These are phyloP conservation scores for Daedaleopsis sinensis DNA, from an alignment of 768 basidiomycete species.

Conservation along the genomic window DNA sequence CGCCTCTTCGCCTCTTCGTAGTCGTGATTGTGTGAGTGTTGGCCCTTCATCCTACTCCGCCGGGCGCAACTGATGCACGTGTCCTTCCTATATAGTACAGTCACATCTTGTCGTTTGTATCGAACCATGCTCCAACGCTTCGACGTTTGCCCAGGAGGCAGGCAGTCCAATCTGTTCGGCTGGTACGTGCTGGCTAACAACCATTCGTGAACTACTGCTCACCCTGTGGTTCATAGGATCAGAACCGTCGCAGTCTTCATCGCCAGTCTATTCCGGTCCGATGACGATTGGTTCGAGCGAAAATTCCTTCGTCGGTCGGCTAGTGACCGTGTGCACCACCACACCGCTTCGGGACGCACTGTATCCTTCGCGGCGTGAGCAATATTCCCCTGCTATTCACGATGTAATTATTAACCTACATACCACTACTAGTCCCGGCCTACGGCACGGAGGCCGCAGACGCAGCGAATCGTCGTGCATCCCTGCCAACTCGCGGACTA, in stretches of 20 bases:
- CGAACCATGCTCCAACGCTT: constrained; percentile 9
- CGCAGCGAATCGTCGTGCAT: background rate
- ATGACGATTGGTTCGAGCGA: background rate
- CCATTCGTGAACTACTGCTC: background rate
- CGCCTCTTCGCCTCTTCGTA: background rate
- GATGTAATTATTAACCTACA: background rate
- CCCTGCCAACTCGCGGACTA: background rate
- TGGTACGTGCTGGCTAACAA: background rate
- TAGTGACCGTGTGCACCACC: background rate
- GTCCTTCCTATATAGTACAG: background rate
- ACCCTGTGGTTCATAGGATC: background rate
- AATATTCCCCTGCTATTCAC: background rate
- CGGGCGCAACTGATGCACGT: background rate
- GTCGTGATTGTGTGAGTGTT: constrained; percentile 3
- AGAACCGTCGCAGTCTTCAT: background rate
- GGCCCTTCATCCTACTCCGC: background rate
- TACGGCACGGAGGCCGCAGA: background rate
- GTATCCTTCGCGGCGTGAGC: background rate
- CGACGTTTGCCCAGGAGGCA: constrained; percentile 1
- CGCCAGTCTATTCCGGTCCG: background rate
- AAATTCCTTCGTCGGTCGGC: background rate
- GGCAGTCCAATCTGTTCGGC: background rate
- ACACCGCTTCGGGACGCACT: background rate
- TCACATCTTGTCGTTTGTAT: constrained; percentile 10
- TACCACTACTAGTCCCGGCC: background rate